Evolutionary conservation across 1,139 yeast genomes (phyloP).

Genomic region (Williopsis jadinii): DNA sequence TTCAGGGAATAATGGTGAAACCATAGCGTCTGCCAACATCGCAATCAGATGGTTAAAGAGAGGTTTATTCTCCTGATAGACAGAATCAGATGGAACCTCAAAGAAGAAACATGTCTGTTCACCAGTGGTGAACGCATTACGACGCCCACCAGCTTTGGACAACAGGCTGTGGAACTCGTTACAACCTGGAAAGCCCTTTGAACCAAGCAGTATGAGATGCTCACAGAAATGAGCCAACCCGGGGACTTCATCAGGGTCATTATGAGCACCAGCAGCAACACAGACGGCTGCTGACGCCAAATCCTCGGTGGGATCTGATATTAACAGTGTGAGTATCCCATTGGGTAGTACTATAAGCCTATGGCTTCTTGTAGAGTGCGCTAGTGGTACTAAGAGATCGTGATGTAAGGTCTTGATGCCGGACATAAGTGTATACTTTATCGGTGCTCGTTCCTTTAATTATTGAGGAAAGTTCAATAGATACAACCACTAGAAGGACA

Average conservation of each 20-base stretch:
- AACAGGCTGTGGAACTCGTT: conserved; percentile 38
- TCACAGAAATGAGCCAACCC: conserved; percentile 76
- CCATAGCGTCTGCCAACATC: conserved; percentile 47
- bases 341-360: conserved; percentile 42
- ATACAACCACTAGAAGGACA: not conserved
- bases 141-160: conserved; percentile 42
- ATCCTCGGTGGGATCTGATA: conserved; percentile 50
- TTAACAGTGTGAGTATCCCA: conserved; percentile 43
- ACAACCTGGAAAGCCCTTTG: conserved; percentile 44
- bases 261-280: conserved; percentile 56
- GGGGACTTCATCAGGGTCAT: conserved; percentile 46
- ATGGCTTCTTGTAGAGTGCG: conserved; percentile 31
- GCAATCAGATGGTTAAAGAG: conserved; percentile 38
- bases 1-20: conserved; percentile 42
- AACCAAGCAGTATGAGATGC: conserved; percentile 56
- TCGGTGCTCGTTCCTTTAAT: not conserved
- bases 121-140: conserved; percentile 64
- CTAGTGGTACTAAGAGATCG: conserved; percentile 22
- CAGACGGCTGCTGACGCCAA: conserved; percentile 42
- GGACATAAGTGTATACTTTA: conserved; percentile 1
- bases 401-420: conserved; percentile 14
- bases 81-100: conserved; percentile 43
- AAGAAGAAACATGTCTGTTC: conserved; percentile 56
- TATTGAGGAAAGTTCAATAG: conserved; percentile 6
- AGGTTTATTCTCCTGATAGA: conserved; percentile 19